Evolutionary conservation across 345 rosid species (phyloP).

Genomic region (Murraya koenigii): DNA sequence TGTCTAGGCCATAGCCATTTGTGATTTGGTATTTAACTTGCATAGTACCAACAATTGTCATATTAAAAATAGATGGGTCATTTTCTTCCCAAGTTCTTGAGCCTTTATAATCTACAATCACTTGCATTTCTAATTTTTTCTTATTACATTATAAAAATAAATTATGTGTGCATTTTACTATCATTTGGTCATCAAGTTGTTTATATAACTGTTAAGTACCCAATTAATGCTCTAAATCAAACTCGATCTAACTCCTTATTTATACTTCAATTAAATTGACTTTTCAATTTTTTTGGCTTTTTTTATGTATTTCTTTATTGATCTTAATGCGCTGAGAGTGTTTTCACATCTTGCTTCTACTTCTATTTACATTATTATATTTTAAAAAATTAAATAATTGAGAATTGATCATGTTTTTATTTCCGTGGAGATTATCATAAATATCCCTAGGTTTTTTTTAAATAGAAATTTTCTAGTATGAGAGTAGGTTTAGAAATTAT

Average conservation of each 20-base stretch:
- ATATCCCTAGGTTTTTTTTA: too few relatives aligned
- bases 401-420: too few relatives aligned
- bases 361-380: too few relatives aligned
- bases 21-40: constrained; percentile 36
- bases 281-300: too few relatives aligned
- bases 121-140: constrained; percentile 18
- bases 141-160: background rate
- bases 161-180: background rate
- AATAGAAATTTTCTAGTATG: too few relatives aligned
- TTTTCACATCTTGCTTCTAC: too few relatives aligned
- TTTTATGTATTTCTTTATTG: too few relatives aligned
- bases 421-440: too few relatives aligned
- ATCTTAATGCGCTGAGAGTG: too few relatives aligned
- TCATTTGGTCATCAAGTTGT: background rate
- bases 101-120: constrained; percentile 32
- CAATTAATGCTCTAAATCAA: constrained; percentile 28
- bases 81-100: constrained; percentile 21
- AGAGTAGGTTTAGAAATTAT: too few relatives aligned
- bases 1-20: constrained; percentile 36
- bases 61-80: constrained; percentile 35
- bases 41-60: constrained; percentile 12
- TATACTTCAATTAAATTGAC: too few relatives aligned
- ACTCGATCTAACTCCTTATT: constrained; percentile 7
- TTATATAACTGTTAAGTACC: background rate
- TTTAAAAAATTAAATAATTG: too few relatives aligned